Evolutionary conservation across 2,329 filamentous ascomycete genomes (phyloP), one percentile per base, ranked within the genome.

Genomic region (Venturia oleaginea): DNA sequence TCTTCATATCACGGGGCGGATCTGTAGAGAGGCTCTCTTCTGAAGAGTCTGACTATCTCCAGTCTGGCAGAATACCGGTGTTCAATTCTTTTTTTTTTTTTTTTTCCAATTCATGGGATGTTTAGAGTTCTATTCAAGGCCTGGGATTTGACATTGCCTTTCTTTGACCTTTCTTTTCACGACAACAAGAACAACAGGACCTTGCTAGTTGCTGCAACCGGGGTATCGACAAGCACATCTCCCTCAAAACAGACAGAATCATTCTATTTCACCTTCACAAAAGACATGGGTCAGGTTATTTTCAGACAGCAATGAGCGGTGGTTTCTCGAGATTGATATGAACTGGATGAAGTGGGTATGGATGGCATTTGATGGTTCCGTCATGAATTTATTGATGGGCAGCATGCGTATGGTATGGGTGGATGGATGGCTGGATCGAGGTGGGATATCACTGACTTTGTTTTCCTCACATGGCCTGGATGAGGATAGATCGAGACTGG

Each of bases 31-130:
- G 48, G 51, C 51, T 57, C 51, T 57, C 8, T 48, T 57, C 51
- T 57, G 15, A 34, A 2, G 51, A 34, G 51, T 57, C 51, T 57
- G 51, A 57, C 51, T 57, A 57, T 57, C 19, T 32, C 51, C 27
- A 57, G 51, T 34, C 51, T 57, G 51, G 30, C 51, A 57, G 51
- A 57, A 34, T 57, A 57, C 51, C 51, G 51, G 51, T 57, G 51
- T 57, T 57, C 51, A 57, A 24, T n/a, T n/a, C n/a, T n/a, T n/a
- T n/a, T n/a, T 48, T 48, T 48, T 43, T 32, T 48, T 48, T 48
- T 43, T 32, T 54, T 32, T 57, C n/a, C 51, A 57, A 57, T 57
- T 57, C 51, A 57, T 57, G 51, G 51, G 51, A 57, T 57, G 51
- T 57, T 57, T 57, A 57, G 51, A 57, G 19, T 57, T 57, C 51